Conservation (phyloP, 768 basidiomycete genomes). For the Guyanaporus albipodus region DNA sequence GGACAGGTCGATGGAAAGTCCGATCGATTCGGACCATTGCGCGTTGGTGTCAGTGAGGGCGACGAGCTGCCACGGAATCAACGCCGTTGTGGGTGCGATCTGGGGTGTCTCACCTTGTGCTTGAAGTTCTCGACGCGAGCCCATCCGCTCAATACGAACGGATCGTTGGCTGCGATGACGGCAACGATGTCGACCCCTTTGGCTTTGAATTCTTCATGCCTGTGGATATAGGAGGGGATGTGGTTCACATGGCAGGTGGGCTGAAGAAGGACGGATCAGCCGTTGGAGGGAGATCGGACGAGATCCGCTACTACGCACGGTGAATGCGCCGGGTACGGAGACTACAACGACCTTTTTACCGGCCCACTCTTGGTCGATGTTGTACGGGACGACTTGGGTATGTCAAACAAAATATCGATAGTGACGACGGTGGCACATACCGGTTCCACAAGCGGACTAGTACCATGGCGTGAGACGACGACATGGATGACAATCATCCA, state of each 20-base stretch:
- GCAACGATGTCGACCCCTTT: conserved; percentile 53
- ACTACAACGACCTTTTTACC: conserved; percentile 80
- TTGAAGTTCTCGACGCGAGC: conserved; percentile 52
- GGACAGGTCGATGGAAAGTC: conserved; percentile 52
- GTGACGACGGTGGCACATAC: conserved; percentile 40
- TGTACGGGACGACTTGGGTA: conserved; percentile 47
- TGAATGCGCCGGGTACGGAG: conserved; percentile 79
- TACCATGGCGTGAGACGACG: background rate
- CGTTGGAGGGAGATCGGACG: background rate
- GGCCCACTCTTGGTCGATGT: conserved; percentile 60
- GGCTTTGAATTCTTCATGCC: conserved; percentile 44
- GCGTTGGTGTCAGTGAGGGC: conserved; percentile 54
- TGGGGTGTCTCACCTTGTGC: conserved; percentile 55
- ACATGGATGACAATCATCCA: conserved; percentile 11
- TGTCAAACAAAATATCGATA: background rate
- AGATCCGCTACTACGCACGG: conserved; percentile 45
- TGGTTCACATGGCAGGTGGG: conserved; percentile 43
- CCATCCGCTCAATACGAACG: conserved; percentile 62
- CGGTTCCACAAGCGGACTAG: conserved; percentile 59
- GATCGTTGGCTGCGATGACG: conserved; percentile 57
- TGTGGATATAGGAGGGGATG: conserved; percentile 44
- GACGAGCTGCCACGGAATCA: conserved; percentile 43
- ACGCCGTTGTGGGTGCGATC: conserved; percentile 7
- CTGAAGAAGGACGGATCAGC: conserved; percentile 11
- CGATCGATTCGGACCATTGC: conserved; percentile 52